Evolutionary conservation across 352 stramenopile species (phyloP), one percentile per base, ranked within the genome.

Genomic region (Globisporangium irregulare): DNA sequence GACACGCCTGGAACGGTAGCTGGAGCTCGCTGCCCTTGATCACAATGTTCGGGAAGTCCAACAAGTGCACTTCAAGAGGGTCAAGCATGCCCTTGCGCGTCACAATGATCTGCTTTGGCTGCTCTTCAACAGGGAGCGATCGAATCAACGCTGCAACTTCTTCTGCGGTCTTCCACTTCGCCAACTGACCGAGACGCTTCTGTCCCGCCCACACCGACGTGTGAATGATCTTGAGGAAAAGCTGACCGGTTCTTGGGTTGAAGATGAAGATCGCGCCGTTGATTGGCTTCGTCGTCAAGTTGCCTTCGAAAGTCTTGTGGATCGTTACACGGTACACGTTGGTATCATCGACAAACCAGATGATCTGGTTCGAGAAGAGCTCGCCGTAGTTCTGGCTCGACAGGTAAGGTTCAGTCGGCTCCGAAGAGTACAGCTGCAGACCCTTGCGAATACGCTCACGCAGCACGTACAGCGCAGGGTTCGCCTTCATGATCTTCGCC

Each of bases 191-290:
- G 36, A 99, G 87, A 75, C 98, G 98, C 76, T 99, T 99, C 77
- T 99, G 98, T 8, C 98, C 98, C 34, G 97, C 97, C 98, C 98
- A 99, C 63, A 99, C 97, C 62, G 93, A 99, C 22, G 98, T 99
- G 87, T 99, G 98, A 67, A 99, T 99, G 67, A 99, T 99, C 86
- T 99, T 99, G 22, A 99, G 80, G 83, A 99, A 99, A 20, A 99
- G 82, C 74, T 99, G 98, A 38, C 98, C 98, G 14, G 97, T 99
- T 20, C 98, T 86, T 59, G 98, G 98, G 74, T 99, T 99, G 79
- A 99, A 99, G 71, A 99, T 99, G 78, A 99, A 99, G 72, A 99
- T 99, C 38, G 98, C 98, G 62, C 98, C 98, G 83, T 99, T 99
- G 84, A 99, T 99, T 32, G 98, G 98, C 82, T 99, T 99, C 14